phyloP scores from a whole-genome alignment of 116 monocot genomes.

The Cymodocea nodosa region DNA sequence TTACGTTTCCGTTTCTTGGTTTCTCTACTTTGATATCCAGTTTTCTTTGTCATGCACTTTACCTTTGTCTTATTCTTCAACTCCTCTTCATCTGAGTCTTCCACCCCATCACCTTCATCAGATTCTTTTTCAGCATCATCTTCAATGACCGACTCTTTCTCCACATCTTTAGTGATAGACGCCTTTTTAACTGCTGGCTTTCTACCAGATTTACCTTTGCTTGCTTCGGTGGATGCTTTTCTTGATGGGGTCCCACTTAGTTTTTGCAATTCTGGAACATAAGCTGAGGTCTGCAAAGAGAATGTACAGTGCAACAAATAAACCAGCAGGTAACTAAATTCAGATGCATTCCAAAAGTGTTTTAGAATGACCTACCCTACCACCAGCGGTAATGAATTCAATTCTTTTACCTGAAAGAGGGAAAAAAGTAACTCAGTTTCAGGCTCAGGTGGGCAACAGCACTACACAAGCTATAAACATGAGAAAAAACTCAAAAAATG shows the following conservation, averaged over 20 bases:
- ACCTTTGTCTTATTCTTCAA: not conserved
- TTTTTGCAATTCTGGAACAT: conserved; percentile 83
- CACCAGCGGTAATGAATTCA: conserved; percentile 84
- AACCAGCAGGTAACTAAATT: no score
- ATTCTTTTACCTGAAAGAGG: conserved; percentile 70
- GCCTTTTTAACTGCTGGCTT: conserved; percentile 4
- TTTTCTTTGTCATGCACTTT: conserved; percentile 2
- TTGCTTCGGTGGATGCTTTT: conserved; percentile 15
- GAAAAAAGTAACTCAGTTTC: not conserved
- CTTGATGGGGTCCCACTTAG: conserved; percentile 24
- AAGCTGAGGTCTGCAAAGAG: conserved; percentile 70
- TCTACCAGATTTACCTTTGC: conserved; percentile 15
- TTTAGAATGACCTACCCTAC: conserved; percentile 48
- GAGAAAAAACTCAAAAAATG: no score
- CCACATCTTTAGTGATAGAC: not conserved
- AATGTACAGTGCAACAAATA: not conserved
- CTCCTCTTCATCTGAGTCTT: not conserved
- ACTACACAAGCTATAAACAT: no score
- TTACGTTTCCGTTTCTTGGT: not conserved
- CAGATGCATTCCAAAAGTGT: not conserved
- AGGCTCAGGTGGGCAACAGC: no score
- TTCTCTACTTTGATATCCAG: conserved; percentile 1
- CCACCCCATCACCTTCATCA: not conserved
- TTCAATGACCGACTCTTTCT: not conserved
- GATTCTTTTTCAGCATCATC: conserved; percentile 8